Conservation (phyloP, 2,329 filamentous ascomycete species). For the Camptophora hylomeconis region DNA sequence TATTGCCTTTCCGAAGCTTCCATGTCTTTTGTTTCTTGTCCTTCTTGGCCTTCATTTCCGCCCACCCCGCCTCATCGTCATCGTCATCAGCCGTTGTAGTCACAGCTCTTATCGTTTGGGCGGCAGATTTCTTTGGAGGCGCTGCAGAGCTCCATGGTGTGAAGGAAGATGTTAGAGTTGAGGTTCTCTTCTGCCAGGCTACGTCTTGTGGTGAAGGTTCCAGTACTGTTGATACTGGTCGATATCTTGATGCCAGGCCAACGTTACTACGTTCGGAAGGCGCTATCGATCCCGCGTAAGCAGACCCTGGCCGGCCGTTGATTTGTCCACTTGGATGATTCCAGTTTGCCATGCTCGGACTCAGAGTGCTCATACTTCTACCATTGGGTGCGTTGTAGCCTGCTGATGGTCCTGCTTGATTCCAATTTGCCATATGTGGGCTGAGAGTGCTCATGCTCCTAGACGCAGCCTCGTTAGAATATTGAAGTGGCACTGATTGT, state of each 20-base stretch:
- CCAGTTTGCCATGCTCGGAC: conserved; percentile 40
- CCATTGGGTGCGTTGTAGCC: too few relatives aligned
- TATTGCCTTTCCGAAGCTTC: conserved; percentile 29
- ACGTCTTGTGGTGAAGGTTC: conserved; percentile 12
- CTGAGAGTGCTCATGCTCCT: conserved; percentile 80
- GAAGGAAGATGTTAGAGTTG: conserved; percentile 23
- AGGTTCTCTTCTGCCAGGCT: conserved; percentile 17
- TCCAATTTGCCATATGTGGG: conserved; percentile 36
- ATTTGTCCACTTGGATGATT: conserved; percentile 25
- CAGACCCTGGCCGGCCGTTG: conserved; percentile 9
- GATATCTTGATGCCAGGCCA: conserved; percentile 77
- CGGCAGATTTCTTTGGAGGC: conserved; percentile 15
- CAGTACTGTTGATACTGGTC: conserved; percentile 62
- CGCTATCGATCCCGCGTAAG: conserved; percentile 81
- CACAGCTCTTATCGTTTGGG: conserved; percentile 17
- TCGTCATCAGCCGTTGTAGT: conserved; percentile 27
- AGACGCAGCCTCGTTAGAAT: conserved; percentile 21
- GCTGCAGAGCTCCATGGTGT: conserved; percentile 23
- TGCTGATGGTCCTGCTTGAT: too few relatives aligned
- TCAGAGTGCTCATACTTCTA: conserved; percentile 86
- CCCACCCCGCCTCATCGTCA: conserved; percentile 36
- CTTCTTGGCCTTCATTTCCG: conserved; percentile 37
- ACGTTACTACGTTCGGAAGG: conserved; percentile 92
- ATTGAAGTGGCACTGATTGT: conserved; percentile 11
- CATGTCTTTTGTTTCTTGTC: conserved; percentile 36